These are phyloP conservation scores for Debaryomycetaceae sp. DNA, from an alignment of 1,139 yeast species.

Conservation along the genomic window DNA sequence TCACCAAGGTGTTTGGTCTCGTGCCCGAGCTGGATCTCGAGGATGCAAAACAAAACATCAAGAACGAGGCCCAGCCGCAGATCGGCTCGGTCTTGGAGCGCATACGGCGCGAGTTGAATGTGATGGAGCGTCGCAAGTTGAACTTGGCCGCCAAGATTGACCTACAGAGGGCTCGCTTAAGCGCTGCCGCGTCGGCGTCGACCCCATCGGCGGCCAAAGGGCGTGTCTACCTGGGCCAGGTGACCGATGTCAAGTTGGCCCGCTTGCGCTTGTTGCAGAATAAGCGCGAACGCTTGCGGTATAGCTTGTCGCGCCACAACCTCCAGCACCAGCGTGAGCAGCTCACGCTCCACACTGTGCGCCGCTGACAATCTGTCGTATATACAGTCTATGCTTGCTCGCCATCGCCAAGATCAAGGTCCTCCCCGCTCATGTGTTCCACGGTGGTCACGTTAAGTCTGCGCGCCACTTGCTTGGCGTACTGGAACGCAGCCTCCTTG, in stretches of 20 bases:
- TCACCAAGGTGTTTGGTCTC: conserved; percentile 38
- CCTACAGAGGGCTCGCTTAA: conserved; percentile 29
- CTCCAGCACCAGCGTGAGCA: conserved; percentile 18
- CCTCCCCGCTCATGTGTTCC: conserved; percentile 39
- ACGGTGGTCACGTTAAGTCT: conserved; percentile 42
- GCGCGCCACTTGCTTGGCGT: conserved; percentile 51
- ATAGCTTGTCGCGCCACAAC: conserved; percentile 24
- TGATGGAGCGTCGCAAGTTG: conserved; percentile 22
- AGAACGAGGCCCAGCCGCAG: conserved; percentile 31
- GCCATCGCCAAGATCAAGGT: conserved; percentile 9
- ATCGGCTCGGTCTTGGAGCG: conserved; percentile 26
- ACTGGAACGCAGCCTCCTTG: conserved; percentile 45
- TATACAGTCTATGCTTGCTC: not conserved
- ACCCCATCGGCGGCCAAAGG: not conserved
- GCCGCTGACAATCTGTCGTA: not conserved
- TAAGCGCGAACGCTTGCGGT: conserved; percentile 36
- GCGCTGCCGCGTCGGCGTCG: conserved; percentile 16
- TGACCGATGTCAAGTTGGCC: conserved; percentile 23
- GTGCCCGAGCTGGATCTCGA: conserved; percentile 39
- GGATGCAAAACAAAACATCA: conserved; percentile 31
- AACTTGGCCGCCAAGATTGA: conserved; percentile 28
- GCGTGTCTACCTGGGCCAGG: conserved; percentile 10
- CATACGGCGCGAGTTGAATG: conserved; percentile 31
- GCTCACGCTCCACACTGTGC: not conserved
- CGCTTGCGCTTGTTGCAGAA: conserved; percentile 30